Percentiles rank a stretch among this genome's conserved stretches.
phyloP scores from a whole-genome alignment of 306 rosid species.

The Astragalus glycyphyllos region DNA sequence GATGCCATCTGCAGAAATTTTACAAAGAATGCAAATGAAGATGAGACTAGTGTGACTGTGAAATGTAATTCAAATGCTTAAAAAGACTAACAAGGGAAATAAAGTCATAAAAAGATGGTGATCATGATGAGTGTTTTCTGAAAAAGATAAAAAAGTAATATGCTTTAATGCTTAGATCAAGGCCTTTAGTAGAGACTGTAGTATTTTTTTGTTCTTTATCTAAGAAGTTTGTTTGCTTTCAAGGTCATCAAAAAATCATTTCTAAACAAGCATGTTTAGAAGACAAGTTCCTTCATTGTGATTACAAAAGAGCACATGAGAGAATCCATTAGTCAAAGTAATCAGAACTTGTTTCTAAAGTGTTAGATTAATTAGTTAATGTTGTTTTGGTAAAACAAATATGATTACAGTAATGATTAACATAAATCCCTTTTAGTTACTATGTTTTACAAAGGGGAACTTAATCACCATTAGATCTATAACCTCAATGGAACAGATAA shows the following conservation, averaged over 20 bases:
- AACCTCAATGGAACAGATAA: slow-evolving; percentile 19
- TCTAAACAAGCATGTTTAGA: slow-evolving; percentile 34
- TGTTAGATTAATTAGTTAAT: slow-evolving; percentile 15
- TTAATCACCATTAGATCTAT: slow-evolving; percentile 4
- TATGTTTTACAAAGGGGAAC: neutral
- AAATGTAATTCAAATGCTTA: slow-evolving; percentile 27
- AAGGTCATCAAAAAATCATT: slow-evolving; percentile 37
- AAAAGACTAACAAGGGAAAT: slow-evolving; percentile 39
- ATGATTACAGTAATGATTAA: slow-evolving; percentile 37
- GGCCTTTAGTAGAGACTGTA: slow-evolving; percentile 54
- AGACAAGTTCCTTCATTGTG: slow-evolving; percentile 9
- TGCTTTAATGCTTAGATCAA: slow-evolving; percentile 70
- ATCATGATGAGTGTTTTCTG: slow-evolving; percentile 54
- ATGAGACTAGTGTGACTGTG: neutral
- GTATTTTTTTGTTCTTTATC: slow-evolving; percentile 47
- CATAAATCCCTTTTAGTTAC: slow-evolving; percentile 29
- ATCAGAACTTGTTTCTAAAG: slow-evolving; percentile 23
- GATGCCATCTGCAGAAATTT: slow-evolving; percentile 72
- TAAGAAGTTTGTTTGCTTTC: slow-evolving; percentile 37
- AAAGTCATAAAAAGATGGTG: slow-evolving; percentile 45
- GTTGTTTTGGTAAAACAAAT: slow-evolving; percentile 26
- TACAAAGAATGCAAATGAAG: slow-evolving; percentile 29
- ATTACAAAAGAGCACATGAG: neutral
- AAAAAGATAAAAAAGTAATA: slow-evolving; percentile 56
- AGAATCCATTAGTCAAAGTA: slow-evolving; percentile 31